A percentile compares a stretch with the other conserved stretches of the same genome.
These are phyloP conservation scores for Cercospora nicotianae DNA, from an alignment of 2,329 filamentous ascomycete genomes.

Conservation along the genomic window DNA sequence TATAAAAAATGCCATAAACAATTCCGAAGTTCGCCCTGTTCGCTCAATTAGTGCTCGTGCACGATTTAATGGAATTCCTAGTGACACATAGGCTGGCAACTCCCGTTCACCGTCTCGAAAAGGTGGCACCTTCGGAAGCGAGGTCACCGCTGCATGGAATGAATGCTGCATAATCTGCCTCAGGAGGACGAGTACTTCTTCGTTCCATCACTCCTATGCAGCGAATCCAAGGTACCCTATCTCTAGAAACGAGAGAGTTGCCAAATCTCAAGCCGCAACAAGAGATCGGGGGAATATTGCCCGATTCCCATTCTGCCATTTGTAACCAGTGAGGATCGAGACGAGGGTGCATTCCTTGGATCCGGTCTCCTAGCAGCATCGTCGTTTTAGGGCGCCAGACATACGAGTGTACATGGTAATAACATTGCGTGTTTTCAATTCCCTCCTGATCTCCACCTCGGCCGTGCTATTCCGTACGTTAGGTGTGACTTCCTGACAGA, in stretches of 20 bases:
- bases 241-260: background rate
- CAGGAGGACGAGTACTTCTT: background rate
- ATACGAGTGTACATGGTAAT: background rate
- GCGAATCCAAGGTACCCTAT: background rate
- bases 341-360: background rate
- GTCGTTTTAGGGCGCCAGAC: background rate
- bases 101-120: background rate
- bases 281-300: background rate
- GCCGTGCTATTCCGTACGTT: background rate
- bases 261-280: background rate
- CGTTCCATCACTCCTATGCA: background rate
- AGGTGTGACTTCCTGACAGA: background rate
- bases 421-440: background rate
- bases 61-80: constrained; percentile 1
- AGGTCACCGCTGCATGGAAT: background rate
- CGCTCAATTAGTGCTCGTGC: constrained; percentile 7
- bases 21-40: constrained; percentile 11
- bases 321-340: background rate
- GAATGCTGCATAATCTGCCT: background rate
- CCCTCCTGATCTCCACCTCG: background rate
- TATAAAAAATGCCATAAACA: constrained; percentile 15
- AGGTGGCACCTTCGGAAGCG: background rate
- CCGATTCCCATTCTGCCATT: background rate
- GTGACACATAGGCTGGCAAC: constrained; percentile 1
- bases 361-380: background rate